These are phyloP conservation scores for Scenedesmus sp. DNA, from an alignment of 163 green algal genomes.

Conservation along the genomic window DNA sequence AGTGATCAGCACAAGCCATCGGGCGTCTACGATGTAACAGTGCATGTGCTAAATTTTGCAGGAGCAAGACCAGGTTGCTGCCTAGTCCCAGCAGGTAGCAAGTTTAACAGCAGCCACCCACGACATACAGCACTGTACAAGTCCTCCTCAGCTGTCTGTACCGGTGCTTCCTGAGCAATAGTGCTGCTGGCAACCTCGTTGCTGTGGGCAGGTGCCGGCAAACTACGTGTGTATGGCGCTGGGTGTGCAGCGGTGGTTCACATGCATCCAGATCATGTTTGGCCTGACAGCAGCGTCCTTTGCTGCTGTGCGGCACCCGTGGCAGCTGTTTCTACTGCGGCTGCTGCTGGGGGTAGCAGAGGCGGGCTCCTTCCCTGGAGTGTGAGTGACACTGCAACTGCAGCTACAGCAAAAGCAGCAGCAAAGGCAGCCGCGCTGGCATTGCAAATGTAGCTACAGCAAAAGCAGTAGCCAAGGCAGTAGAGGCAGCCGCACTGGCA, in stretches of 20 bases:
- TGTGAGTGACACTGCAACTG: slow-evolving; percentile 49
- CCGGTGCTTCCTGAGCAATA: not conserved
- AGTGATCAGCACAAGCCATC: not conserved
- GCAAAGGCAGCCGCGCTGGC: not conserved
- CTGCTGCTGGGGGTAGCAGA: slow-evolving; percentile 66
- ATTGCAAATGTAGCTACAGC: too few relatives aligned
- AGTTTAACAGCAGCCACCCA: too few relatives aligned
- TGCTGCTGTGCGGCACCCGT: slow-evolving; percentile 43
- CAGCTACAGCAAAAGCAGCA: not conserved
- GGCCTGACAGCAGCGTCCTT: slow-evolving; percentile 49
- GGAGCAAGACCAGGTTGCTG: too few relatives aligned
- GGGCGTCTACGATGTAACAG: not conserved
- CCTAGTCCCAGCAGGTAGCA: too few relatives aligned
- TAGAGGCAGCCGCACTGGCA: not conserved
- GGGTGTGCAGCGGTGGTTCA: slow-evolving; percentile 59
- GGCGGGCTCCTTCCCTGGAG: slow-evolving; percentile 62
- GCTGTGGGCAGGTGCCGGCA: not conserved
- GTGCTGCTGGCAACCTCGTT: not conserved
- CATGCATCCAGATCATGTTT: slow-evolving; percentile 57
- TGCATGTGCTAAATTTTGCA: not conserved
- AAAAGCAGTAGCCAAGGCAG: too few relatives aligned
- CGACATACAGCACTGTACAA: too few relatives aligned
- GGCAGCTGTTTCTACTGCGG: slow-evolving; percentile 63
- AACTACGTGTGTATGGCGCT: slow-evolving; percentile 57
- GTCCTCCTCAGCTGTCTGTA: not conserved